Base-by-base conservation (phyloP, 2,329 filamentous ascomycete species). In the Aspergillus brunneoviolaceus region DNA sequence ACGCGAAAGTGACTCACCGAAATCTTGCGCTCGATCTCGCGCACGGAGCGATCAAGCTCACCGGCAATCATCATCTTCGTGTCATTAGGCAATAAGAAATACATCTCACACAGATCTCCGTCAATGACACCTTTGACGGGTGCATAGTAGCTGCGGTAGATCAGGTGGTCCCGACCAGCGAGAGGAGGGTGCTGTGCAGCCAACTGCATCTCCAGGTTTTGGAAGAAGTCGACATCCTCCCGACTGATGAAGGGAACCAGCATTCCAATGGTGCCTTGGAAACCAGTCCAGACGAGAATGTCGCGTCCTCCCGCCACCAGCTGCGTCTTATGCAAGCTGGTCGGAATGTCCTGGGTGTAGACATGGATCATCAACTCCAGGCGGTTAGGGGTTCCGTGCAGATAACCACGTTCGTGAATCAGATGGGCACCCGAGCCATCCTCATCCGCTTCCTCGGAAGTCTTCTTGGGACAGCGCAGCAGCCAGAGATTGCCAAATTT, bases 401-500 rank as follows among this genome's bases (percentile, higher is more conserved):
- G 86, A 71, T 98, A 99, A 65, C 88, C 86, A 65, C 93, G 87
- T 62, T 96, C 92, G 69, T 99, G 93, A 29, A 91, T 84, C n/a
- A 99, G 85, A 77, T 97, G 93, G 2, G 92, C 87, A 14, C 93
- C 94, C 3, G 91, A 91, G 51, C 91, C 91, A 62, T 96, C 91
- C 74, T 97, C 95, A 69, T 99, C 95, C 0, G 92, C 90, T 73
- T 96, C 91, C 65, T 92, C 89, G 42, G 91, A 96, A 7, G 89
- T 88, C 74, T 96, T 95, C 61, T 88, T 82, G 0, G 94, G 92
- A 70, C 91, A 95, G 51, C 95, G 89, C 31, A 99, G 83, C 49
- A 99, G 85, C 88, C 92, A 99, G 16, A 99, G 78, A 70, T 99
- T 99, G 62, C 95, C 96, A 66, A 99, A 99, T 73, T 97, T 98